phyloP scores from a whole-genome alignment of 371 early-diverging fungal species.

The Coemansia sp. region DNA sequence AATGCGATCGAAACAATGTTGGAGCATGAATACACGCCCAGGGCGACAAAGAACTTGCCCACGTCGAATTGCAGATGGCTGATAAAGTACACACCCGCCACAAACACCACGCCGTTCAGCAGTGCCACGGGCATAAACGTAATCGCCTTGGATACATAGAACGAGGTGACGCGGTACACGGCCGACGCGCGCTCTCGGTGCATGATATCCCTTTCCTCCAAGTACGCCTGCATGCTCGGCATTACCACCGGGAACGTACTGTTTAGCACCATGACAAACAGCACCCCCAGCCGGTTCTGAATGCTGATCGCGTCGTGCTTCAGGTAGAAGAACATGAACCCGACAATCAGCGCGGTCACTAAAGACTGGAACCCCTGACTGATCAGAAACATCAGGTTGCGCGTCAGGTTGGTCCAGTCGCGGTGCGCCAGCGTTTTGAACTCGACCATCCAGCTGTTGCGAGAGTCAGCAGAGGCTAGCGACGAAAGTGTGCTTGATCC shows the following conservation, averaged over 20 bases:
- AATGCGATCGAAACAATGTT: conserved; percentile 44
- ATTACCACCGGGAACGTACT: conserved; percentile 41
- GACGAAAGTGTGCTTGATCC: not conserved
- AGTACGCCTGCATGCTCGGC: conserved; percentile 41
- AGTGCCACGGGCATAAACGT: conserved; percentile 46
- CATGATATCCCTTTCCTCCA: conserved; percentile 47
- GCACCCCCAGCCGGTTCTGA: conserved; percentile 49
- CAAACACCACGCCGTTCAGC: conserved; percentile 31
- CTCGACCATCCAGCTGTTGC: conserved; percentile 46
- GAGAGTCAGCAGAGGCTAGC: conserved; percentile 50
- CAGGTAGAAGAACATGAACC: conserved; percentile 51
- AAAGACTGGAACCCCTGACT: conserved; percentile 36
- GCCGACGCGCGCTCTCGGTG: conserved; percentile 44
- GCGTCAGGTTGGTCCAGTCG: conserved; percentile 46
- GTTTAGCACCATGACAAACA: conserved; percentile 45
- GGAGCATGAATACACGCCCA: conserved; percentile 35
- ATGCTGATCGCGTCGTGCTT: conserved; percentile 39
- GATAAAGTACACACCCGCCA: conserved; percentile 43
- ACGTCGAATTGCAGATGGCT: conserved; percentile 38
- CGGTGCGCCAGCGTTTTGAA: conserved; percentile 36
- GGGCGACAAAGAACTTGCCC: conserved; percentile 43
- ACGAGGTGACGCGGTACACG: conserved; percentile 48
- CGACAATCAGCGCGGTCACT: conserved; percentile 33
- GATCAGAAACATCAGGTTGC: conserved; percentile 35
- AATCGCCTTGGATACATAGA: conserved; percentile 40